Conservation (phyloP, 257 asterid species). For the Scutellaria barbata region DNA sequence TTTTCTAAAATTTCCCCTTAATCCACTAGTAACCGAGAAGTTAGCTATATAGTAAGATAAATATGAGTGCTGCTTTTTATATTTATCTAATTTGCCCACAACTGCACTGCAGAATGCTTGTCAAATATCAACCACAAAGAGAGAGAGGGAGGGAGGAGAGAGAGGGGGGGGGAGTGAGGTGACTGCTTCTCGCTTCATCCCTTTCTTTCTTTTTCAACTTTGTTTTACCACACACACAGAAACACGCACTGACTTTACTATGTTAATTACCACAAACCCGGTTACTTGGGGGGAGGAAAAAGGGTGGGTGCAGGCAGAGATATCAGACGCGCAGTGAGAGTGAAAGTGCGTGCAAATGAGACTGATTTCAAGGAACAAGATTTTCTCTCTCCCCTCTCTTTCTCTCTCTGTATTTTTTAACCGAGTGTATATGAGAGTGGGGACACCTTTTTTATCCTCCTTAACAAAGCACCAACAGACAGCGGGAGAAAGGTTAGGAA, state of each 20-base stretch:
- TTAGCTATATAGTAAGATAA: slow-evolving; percentile 31
- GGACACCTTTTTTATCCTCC: slow-evolving; percentile 54
- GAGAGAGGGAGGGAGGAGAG: slow-evolving; percentile 15
- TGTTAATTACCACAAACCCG: slow-evolving; percentile 31
- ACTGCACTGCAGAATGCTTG: slow-evolving; percentile 34
- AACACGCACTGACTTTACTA: slow-evolving; percentile 19
- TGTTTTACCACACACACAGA: slow-evolving; percentile 34
- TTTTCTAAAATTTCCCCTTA: slow-evolving; percentile 15
- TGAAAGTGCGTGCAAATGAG: slow-evolving; percentile 40
- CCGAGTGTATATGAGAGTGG: slow-evolving; percentile 43
- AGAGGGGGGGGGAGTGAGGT: slow-evolving; percentile 34
- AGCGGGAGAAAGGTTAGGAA: slow-evolving; percentile 45
- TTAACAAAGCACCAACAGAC: slow-evolving; percentile 54
- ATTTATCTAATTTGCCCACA: slow-evolving; percentile 38
- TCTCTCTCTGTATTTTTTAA: not conserved
- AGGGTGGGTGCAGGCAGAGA: slow-evolving; percentile 30
- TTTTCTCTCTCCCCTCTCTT: slow-evolving; percentile 15
- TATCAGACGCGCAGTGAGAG: slow-evolving; percentile 35
- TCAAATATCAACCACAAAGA: slow-evolving; percentile 47
- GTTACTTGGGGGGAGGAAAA: slow-evolving; percentile 50
- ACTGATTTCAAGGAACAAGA: slow-evolving; percentile 33
- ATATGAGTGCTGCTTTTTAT: not conserved
- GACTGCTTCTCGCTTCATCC: slow-evolving; percentile 48
- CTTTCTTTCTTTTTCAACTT: slow-evolving; percentile 22
- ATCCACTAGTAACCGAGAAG: slow-evolving; percentile 18